Conservation (phyloP, 2,329 filamentous ascomycete species). For the Bipolaris bicolor region DNA sequence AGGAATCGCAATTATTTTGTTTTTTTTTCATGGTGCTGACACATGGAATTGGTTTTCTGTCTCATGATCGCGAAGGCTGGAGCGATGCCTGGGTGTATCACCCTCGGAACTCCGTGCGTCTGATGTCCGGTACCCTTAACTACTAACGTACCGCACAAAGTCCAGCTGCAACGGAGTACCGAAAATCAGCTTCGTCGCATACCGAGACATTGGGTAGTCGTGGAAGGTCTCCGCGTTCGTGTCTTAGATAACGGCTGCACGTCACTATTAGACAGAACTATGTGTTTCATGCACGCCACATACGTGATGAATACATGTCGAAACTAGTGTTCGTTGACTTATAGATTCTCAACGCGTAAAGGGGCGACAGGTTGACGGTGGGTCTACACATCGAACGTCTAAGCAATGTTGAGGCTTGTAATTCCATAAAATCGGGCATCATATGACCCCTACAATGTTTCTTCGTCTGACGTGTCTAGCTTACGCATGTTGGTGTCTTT, state of each 20-base stretch:
- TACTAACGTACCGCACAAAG: neutral
- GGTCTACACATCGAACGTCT: neutral
- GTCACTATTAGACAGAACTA: neutral
- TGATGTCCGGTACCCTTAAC: slow-evolving; percentile 1
- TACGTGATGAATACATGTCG: neutral
- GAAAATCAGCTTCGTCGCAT: neutral
- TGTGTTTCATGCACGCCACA: neutral
- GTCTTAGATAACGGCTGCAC: neutral
- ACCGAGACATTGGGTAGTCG: neutral
- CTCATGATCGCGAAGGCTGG: neutral
- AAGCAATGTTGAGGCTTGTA: neutral
- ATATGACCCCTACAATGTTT: neutral
- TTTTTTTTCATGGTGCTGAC: neutral
- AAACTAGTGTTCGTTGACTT: neutral
- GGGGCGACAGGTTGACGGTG: neutral
- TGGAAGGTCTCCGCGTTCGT: neutral
- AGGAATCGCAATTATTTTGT: neutral
- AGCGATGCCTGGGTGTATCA: neutral
- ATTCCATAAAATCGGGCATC: neutral
- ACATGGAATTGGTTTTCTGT: neutral
- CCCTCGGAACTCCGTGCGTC: slow-evolving; percentile 1
- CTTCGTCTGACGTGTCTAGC: neutral
- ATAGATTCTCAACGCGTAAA: neutral
- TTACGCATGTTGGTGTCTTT: neutral
- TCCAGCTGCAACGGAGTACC: neutral